These are phyloP conservation scores for Rhizopogon vesiculosus DNA, from an alignment of 768 basidiomycete species.

Conservation along the genomic window DNA sequence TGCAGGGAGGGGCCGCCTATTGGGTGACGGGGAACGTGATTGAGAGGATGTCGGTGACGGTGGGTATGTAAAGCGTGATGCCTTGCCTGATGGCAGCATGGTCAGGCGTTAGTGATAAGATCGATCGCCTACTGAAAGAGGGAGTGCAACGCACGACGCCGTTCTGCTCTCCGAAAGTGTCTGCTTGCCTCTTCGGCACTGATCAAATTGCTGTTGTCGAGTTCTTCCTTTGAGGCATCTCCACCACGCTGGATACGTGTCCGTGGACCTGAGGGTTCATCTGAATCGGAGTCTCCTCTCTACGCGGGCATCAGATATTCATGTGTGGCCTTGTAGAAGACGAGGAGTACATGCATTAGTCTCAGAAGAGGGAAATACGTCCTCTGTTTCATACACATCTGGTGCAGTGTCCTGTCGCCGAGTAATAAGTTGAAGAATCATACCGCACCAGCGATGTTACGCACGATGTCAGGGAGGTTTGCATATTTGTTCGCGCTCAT, in stretches of 20 bases:
- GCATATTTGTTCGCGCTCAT: slow-evolving; percentile 81
- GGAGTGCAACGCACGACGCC: slow-evolving; percentile 37
- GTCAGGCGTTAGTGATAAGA: not conserved
- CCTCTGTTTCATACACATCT: slow-evolving; percentile 91
- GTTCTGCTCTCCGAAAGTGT: slow-evolving; percentile 70
- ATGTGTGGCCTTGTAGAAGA: not conserved
- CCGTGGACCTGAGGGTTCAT: slow-evolving; percentile 46
- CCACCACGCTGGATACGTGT: slow-evolving; percentile 24
- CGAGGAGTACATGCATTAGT: slow-evolving; percentile 38
- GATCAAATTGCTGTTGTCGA: slow-evolving; percentile 64
- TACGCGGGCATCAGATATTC: slow-evolving; percentile 21
- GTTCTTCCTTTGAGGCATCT: slow-evolving; percentile 52
- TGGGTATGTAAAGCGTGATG: slow-evolving; percentile 65
- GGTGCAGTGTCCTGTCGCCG: slow-evolving; percentile 74
- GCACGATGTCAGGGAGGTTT: slow-evolving; percentile 86
- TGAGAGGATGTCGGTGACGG: slow-evolving; percentile 50
- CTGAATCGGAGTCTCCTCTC: slow-evolving; percentile 65
- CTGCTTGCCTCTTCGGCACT: slow-evolving; percentile 63
- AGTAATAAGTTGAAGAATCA: slow-evolving; percentile 1
- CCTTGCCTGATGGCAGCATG: slow-evolving; percentile 37
- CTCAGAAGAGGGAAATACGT: slow-evolving; percentile 53
- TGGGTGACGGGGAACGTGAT: slow-evolving; percentile 24
- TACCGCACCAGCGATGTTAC: slow-evolving; percentile 20
- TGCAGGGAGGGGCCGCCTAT: slow-evolving; percentile 43
- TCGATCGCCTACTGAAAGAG: not conserved